These are phyloP conservation scores for Penstemon barbatus DNA, from an alignment of 257 asterid species.

Conservation along the genomic window DNA sequence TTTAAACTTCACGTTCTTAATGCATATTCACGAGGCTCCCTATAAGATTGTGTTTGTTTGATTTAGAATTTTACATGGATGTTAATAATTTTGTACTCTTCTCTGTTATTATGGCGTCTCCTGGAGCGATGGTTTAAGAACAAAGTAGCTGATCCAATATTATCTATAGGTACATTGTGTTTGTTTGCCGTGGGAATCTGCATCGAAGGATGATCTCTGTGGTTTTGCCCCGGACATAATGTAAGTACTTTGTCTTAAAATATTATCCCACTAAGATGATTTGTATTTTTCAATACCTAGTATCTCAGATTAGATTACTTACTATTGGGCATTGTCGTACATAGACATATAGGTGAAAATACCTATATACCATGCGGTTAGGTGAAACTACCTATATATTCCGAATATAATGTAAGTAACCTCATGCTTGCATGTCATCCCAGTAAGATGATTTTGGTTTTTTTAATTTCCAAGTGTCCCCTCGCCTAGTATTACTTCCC, in stretches of 20 bases:
- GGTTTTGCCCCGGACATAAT: conserved; percentile 62
- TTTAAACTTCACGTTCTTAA: not conserved
- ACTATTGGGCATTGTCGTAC: no score
- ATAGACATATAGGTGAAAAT: no score
- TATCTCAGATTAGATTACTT: not conserved
- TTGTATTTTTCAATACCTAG: not conserved
- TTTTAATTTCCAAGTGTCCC: not conserved
- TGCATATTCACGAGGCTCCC: not conserved
- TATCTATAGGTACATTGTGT: conserved; percentile 59
- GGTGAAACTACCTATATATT: no score
- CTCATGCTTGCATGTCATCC: not conserved
- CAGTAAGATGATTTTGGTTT: no score
- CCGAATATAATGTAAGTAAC: conserved; percentile 73
- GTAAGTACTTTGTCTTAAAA: conserved; percentile 38
- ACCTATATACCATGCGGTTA: no score
- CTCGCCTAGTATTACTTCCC: not conserved
- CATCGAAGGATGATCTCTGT: conserved; percentile 56
- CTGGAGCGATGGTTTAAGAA: not conserved
- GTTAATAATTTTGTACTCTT: not conserved
- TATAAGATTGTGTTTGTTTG: not conserved
- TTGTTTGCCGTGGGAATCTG: conserved; percentile 84
- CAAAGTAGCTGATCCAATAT: conserved; percentile 30
- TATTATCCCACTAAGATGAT: not conserved
- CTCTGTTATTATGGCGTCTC: no score
- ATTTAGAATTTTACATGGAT: not conserved